phyloP scores from a whole-genome alignment of 192 early-diverging fungal genomes.

The Chytriomyces hyalinus region DNA sequence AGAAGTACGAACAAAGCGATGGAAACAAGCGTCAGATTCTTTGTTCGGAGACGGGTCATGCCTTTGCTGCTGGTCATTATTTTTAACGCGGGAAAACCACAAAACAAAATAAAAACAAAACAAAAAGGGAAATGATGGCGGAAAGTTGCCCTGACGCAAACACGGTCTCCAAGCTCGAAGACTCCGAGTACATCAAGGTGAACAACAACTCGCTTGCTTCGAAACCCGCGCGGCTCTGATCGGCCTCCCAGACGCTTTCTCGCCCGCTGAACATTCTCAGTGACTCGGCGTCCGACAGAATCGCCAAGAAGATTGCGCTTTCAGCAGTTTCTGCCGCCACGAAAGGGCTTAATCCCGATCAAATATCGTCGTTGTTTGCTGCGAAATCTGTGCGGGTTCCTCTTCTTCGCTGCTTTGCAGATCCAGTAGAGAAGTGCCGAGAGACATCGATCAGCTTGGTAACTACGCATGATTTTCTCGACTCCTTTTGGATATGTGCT shows the following conservation, averaged over 20 bases:
- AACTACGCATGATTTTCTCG: conserved; percentile 29
- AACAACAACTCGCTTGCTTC: too few relatives aligned
- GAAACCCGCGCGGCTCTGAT: too few relatives aligned
- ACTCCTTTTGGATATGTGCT: neutral
- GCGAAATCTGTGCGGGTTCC: conserved; percentile 29
- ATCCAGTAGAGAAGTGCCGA: conserved; percentile 55
- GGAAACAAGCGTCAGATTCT: too few relatives aligned
- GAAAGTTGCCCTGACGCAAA: too few relatives aligned
- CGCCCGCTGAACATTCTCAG: conserved; percentile 57
- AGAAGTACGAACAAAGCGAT: too few relatives aligned
- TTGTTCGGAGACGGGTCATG: too few relatives aligned
- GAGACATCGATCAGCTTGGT: conserved; percentile 49
- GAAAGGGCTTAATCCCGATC: conserved; percentile 10
- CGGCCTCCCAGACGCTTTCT: conserved; percentile 40
- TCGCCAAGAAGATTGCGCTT: conserved; percentile 49
- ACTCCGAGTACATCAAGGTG: too few relatives aligned
- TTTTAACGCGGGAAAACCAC: too few relatives aligned
- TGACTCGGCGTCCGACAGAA: conserved; percentile 52
- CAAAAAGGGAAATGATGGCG: too few relatives aligned
- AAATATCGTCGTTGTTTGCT: conserved; percentile 29
- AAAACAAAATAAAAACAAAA: too few relatives aligned
- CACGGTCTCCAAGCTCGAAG: too few relatives aligned
- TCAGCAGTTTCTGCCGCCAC: conserved; percentile 48
- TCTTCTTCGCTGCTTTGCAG: conserved; percentile 44
- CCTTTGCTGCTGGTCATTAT: too few relatives aligned